phyloP scores from a whole-genome alignment of 805 yeast species.

The Candida qinlingensis region DNA sequence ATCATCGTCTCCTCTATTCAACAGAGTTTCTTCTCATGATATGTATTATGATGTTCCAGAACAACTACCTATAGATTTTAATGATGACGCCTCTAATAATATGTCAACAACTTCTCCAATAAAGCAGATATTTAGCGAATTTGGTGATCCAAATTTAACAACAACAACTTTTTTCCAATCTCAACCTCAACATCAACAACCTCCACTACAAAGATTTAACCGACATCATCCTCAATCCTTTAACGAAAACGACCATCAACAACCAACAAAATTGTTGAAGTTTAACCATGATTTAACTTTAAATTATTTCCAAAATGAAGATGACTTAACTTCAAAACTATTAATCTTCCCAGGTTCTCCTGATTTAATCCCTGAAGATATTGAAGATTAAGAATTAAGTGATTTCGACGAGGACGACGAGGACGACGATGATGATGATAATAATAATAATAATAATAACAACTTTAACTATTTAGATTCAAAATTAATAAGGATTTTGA shows the following conservation, averaged over 20 bases:
- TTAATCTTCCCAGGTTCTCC: slow-evolving; percentile 20
- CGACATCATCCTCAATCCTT: background rate
- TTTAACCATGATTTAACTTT: slow-evolving; percentile 24
- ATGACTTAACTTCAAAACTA: slow-evolving; percentile 12
- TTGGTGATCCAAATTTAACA: slow-evolving; percentile 23
- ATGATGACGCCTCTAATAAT: background rate
- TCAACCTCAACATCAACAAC: background rate
- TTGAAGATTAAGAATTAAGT: slow-evolving; percentile 22
- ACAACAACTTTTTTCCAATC: slow-evolving; percentile 12
- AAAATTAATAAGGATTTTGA: slow-evolving; percentile 5
- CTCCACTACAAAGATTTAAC: background rate
- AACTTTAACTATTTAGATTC: background rate
- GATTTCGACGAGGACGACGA: no score
- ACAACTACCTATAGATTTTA: slow-evolving; percentile 7
- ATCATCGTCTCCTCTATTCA: slow-evolving; percentile 8
- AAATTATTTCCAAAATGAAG: slow-evolving; percentile 22
- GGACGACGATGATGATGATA: no score
- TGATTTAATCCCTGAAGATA: slow-evolving; percentile 21
- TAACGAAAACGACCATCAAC: slow-evolving; percentile 2
- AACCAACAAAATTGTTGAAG: slow-evolving; percentile 17
- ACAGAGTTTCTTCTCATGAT: slow-evolving; percentile 16
- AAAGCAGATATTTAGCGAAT: slow-evolving; percentile 21
- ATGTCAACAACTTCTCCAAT: no score
- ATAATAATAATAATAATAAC: background rate
- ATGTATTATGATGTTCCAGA: slow-evolving; percentile 24